A percentile compares a stretch with the other conserved stretches of the same genome.
Evolutionary conservation across 2,329 filamentous ascomycete species (phyloP).

Genomic region (Alternaria longipes): DNA sequence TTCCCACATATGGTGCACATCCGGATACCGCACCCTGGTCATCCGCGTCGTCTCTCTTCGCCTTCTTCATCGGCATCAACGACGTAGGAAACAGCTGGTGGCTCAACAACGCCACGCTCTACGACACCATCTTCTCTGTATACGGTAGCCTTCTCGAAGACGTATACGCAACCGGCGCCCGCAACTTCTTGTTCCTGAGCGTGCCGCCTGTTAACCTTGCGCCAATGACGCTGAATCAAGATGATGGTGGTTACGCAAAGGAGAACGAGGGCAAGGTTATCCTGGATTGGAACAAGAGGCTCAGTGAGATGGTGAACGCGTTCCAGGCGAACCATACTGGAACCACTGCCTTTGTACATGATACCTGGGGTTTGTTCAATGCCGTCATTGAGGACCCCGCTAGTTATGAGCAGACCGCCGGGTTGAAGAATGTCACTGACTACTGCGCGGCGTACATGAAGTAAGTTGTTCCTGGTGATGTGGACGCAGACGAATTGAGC

Average conservation of each 20-base stretch:
- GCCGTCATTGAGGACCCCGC: constrained; percentile 63
- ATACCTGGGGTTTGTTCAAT: constrained; percentile 62
- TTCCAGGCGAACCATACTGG: constrained; percentile 52
- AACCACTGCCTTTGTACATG: constrained; percentile 61
- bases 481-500: background rate
- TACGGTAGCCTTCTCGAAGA: constrained; percentile 51
- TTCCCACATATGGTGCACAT: constrained; percentile 52
- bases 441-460: constrained; percentile 66
- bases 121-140: constrained; percentile 49
- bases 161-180: constrained; percentile 57
- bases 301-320: constrained; percentile 54
- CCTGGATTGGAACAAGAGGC: constrained; percentile 60
- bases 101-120: constrained; percentile 46
- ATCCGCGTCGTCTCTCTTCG: constrained; percentile 57
- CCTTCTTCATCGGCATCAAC: constrained; percentile 66
- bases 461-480: constrained; percentile 31
- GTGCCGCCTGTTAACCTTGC: constrained; percentile 62
- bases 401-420: constrained; percentile 60
- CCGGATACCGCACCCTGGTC: constrained; percentile 54
- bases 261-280: constrained; percentile 56
- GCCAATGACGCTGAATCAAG: constrained; percentile 55
- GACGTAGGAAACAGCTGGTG: constrained; percentile 63
- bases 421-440: constrained; percentile 64
- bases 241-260: constrained; percentile 47
- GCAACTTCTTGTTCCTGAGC: constrained; percentile 61